Conservation (phyloP, 257 asterid genomes). For the Solanum paucissectum region DNA sequence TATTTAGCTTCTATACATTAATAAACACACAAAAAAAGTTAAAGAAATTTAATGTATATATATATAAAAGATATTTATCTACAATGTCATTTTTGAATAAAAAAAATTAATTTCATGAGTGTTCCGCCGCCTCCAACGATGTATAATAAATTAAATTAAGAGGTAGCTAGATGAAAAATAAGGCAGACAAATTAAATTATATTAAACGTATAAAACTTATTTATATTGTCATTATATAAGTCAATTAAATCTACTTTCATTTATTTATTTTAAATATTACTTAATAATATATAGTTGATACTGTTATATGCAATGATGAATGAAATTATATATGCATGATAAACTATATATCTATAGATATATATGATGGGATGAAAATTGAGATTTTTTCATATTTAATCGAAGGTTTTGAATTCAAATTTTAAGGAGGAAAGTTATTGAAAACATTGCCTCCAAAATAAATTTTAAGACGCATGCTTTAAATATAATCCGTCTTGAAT, state of each 20-base stretch:
- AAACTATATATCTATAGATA: not conserved
- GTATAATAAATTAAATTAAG: not conserved
- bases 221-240: not conserved
- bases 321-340: too few relatives aligned
- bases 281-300: not conserved
- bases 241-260: too few relatives aligned
- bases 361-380: not conserved
- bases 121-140: not conserved
- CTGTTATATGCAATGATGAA: not conserved
- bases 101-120: not conserved
- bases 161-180: too few relatives aligned
- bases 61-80: not conserved
- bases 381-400: not conserved
- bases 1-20: not conserved
- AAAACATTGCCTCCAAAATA: fast-evolving
- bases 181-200: not conserved
- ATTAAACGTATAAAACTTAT: not conserved
- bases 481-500: not conserved
- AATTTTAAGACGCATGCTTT: not conserved
- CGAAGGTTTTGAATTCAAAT: not conserved
- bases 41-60: not conserved
- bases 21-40: not conserved
- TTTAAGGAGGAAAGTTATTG: not conserved
- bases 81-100: not conserved
- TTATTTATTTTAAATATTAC: too few relatives aligned